Evolutionary conservation across 2,329 filamentous ascomycete species (phyloP).

Genomic region (Claviceps arundinis): DNA sequence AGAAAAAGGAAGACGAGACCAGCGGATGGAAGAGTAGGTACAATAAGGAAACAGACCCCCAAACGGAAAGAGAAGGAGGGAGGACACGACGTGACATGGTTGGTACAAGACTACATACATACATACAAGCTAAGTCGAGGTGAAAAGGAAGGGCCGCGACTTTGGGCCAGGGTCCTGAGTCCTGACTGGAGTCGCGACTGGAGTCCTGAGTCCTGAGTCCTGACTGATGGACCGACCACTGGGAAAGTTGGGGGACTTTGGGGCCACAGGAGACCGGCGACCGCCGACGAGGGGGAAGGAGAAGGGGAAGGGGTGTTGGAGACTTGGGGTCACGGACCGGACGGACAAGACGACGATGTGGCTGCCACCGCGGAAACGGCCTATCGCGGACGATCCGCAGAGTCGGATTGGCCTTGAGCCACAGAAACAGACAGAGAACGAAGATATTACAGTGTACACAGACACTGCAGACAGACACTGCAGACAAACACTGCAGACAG

Average conservation of each 20-base stretch:
- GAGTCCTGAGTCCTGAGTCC: not conserved
- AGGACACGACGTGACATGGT: conserved; percentile 4
- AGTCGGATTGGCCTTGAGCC: conserved; percentile 4
- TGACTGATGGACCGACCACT: not conserved
- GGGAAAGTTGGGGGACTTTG: not conserved
- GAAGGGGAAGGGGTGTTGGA: not conserved
- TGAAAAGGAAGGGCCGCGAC: conserved; percentile 6
- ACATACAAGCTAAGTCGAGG: not conserved
- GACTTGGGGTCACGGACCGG: not conserved
- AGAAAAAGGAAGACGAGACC: conserved; percentile 3
- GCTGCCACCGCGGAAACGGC: not conserved
- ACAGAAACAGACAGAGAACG: not conserved
- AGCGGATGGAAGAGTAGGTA: conserved; percentile 3
- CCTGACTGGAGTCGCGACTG: not conserved
- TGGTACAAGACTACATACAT: not conserved
- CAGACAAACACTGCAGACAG: not conserved
- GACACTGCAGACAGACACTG: not conserved
- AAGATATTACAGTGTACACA: not conserved
- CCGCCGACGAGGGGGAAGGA: not conserved
- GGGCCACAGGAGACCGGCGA: not conserved
- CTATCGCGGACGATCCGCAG: conserved; percentile 2
- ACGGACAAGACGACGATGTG: not conserved
- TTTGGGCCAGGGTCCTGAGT: conserved; percentile 3
- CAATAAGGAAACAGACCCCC: conserved; percentile 5
- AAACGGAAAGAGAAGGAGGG: conserved; percentile 7